Base-by-base conservation (phyloP, 805 yeast species). In the Candida easanensis region DNA sequence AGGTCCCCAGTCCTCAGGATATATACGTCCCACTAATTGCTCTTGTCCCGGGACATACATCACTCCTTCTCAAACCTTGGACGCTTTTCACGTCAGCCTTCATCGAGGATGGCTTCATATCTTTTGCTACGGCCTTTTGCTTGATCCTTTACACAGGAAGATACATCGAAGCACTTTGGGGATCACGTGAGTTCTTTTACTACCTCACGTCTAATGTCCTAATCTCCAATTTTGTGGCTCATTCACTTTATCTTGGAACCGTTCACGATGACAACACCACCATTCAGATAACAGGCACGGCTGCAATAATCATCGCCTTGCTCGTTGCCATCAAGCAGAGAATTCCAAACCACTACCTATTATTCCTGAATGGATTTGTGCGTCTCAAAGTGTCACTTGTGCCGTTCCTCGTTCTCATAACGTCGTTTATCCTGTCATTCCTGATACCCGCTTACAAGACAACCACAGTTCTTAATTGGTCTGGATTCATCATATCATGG, bases 111-210 rank as follows among this genome's bases (percentile, higher is more conserved):
- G 66, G 65, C 30, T 39, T 73, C 16, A 33, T 73, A 13, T 64
- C 73, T 3, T 63, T 72, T 11, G 34, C 66, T 6, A 52, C 68
- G 7, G 62, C 74, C 18, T 53, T 69, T 18, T 44, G 67, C 18
- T 58, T 73, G 14, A 52, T 76, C 11, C 63, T 70, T 40, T 76
- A 74, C 52, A 71, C 79, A 11, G 82, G 80, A 4, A 63, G 69
- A 41, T 79, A 78, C 63, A 66, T 78, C 49, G 84, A 79, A 52
- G 66, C 65, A 27, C 62, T 72, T 30, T 79, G 84, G 83, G 77
- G 80, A 2, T 50, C 73, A n/a, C 55, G 59, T 22, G 78, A 73
- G 50, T 69, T 71, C 46, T 53, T 65, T n/a, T 57, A 62, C 43
- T 77, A 74, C 50, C 46, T 73, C n/a, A 45, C 62, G 7, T 48